These are phyloP conservation scores for Sporothrix schenckii DNA, from an alignment of 2,329 filamentous ascomycete genomes.

Conservation along the genomic window DNA sequence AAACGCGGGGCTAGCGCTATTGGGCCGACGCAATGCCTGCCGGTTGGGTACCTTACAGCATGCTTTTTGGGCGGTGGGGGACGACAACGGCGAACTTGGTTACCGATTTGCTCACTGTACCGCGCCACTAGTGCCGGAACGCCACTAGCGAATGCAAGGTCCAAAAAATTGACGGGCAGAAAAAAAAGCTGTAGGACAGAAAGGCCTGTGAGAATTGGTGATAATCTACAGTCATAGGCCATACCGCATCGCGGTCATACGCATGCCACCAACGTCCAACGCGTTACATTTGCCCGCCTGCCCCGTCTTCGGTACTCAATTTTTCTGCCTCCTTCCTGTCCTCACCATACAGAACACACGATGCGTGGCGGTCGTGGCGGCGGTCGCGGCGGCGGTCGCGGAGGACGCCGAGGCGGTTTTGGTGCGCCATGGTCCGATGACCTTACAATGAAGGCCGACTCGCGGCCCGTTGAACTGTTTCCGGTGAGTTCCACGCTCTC, in stretches of 20 bases:
- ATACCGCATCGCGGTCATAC: not conserved
- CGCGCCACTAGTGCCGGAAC: not conserved
- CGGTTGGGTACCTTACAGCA: constrained; percentile 19
- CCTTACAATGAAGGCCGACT: constrained; percentile 52
- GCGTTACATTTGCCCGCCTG: no score
- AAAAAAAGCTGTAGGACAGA: constrained; percentile 15
- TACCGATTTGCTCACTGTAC: not conserved
- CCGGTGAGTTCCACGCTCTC: constrained; percentile 48
- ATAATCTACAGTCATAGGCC: not conserved
- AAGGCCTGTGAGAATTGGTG: not conserved
- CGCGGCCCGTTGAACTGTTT: constrained; percentile 62
- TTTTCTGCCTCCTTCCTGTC: not conserved
- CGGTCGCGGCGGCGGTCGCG: constrained; percentile 55
- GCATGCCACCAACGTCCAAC: not conserved
- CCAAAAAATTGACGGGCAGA: constrained; percentile 29
- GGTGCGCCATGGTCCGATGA: constrained; percentile 59
- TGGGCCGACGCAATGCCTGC: not conserved
- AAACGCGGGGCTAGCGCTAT: constrained; percentile 30
- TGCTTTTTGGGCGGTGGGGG: constrained; percentile 28
- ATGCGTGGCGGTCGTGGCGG: constrained; percentile 44
- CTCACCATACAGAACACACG: not conserved
- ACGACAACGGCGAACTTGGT: constrained; percentile 1
- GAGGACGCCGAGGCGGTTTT: constrained; percentile 45
- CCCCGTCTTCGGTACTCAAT: not conserved
- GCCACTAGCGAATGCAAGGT: not conserved